A percentile compares a stretch with the other conserved stretches of the same genome.
phyloP scores from a whole-genome alignment of 768 basidiomycete species.

The Epithele typhae region DNA sequence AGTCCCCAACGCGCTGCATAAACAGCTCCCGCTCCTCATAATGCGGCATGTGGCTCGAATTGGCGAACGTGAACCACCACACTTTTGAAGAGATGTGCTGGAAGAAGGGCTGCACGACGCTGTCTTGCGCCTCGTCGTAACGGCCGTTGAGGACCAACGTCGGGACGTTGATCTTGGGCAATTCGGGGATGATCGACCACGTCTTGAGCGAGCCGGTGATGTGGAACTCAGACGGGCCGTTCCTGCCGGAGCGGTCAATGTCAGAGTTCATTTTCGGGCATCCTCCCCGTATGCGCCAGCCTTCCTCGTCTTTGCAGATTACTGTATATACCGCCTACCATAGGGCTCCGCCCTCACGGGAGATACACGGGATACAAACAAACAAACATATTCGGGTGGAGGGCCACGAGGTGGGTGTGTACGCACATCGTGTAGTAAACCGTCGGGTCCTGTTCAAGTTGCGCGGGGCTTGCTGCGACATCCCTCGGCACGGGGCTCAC shows the following conservation, averaged over 20 bases:
- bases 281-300: too few species aligned
- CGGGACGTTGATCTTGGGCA: conserved; percentile 22
- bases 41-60: conserved; percentile 27
- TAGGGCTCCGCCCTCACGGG: too few species aligned
- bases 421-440: not conserved
- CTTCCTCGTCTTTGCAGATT: too few species aligned
- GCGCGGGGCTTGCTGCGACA: conserved; percentile 29
- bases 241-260: not conserved
- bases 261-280: too few species aligned
- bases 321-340: too few species aligned
- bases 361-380: too few species aligned
- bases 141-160: conserved; percentile 27
- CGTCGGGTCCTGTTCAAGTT: conserved; percentile 16
- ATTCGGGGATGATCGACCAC: conserved; percentile 25
- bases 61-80: conserved; percentile 28
- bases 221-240: not conserved
- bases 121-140: conserved; percentile 27
- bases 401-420: not conserved
- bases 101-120: conserved; percentile 23
- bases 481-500: conserved; percentile 41
- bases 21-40: conserved; percentile 26
- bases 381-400: too few species aligned
- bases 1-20: conserved; percentile 22
- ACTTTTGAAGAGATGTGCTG: conserved; percentile 19
- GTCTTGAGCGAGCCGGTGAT: conserved; percentile 11